Evolutionary conservation across 352 stramenopile genomes (phyloP), one percentile per base, ranked within the genome.

Genomic region (Saprolegnia diclina): DNA sequence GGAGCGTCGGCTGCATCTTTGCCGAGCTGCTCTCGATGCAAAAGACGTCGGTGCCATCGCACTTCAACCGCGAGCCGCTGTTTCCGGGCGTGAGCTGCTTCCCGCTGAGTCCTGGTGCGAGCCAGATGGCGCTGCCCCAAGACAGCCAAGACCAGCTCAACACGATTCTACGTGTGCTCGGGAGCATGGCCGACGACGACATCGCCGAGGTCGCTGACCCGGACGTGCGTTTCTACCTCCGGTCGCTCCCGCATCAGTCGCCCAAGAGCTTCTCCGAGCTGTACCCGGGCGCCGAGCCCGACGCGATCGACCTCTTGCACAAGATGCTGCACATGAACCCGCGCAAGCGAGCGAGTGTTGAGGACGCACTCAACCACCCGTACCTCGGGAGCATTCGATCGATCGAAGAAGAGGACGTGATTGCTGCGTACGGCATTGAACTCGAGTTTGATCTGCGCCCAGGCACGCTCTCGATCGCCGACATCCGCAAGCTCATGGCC

Each of bases 11-110:
- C 24, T 98, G 94, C 65, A 98, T 98, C 73, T 96, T 98, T 79
- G 92, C 88, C 0, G 94, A 98, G 77, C 80, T 98, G 37, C 67
- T 98, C 55, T 97, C 89, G 71, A 98, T 98, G 95, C 92, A 98
- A 76, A 95, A 98, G 81, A 97, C 85, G 66, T 98, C 88, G 73
- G 89, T 98, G 56, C 87, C 91, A 56, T 96, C 87, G 52, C 96
- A 98, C 75, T 94, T 97, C 81, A 88, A 98, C 74, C 84, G 95
- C 38, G 85, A 96, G 46, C 93, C 95, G 50, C 73, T 98, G 35
- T 98, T 98, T 79, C 95, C 95, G 0, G 95, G 95, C 44, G 92
- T 97, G 6, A 97, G 89, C 48, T 98, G 86, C 67, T 94, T 94
- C 64, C 86, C 84, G 32, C 64, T 94, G 40, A 92, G 84, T 50